Percentiles rank a stretch among this genome's conserved stretches.
phyloP scores from a whole-genome alignment of 2,329 filamentous ascomycete genomes.

The Cercospora citrullina region DNA sequence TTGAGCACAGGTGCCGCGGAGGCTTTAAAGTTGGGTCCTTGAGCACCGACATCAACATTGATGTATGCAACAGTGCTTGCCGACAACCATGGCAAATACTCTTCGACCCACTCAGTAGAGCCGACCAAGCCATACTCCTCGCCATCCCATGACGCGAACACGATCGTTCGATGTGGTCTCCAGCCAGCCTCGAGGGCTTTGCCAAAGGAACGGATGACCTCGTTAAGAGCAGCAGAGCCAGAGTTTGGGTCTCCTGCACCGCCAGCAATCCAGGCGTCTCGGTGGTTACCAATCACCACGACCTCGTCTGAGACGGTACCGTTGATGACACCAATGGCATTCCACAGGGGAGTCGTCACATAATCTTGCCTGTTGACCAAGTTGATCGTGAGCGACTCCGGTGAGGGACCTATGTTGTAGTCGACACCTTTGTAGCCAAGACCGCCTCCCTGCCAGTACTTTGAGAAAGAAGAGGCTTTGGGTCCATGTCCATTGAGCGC shows the following conservation, averaged over 20 bases:
- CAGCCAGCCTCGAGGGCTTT: conserved; percentile 70
- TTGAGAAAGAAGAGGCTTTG: conserved; percentile 69
- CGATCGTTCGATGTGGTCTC: conserved; percentile 85
- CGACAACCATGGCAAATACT: conserved; percentile 78
- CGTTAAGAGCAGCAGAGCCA: conserved; percentile 75
- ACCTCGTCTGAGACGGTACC: conserved; percentile 83
- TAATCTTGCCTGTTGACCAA: conserved; percentile 54
- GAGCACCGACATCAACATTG: conserved; percentile 77
- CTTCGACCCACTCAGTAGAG: conserved; percentile 90
- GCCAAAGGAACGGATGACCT: conserved; percentile 74
- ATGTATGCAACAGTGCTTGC: conserved; percentile 75
- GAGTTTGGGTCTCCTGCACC: conserved; percentile 81
- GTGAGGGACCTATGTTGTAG: conserved; percentile 83
- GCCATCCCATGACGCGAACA: conserved; percentile 72
- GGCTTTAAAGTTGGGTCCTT: conserved; percentile 63
- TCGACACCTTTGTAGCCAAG: conserved; percentile 77
- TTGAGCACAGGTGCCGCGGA: conserved; percentile 75
- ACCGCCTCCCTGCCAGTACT: conserved; percentile 66
- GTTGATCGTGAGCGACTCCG: conserved; percentile 61
- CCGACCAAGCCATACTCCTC: conserved; percentile 83
- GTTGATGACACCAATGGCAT: conserved; percentile 90
- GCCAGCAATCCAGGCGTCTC: conserved; percentile 87
- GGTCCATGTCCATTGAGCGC: conserved; percentile 88
- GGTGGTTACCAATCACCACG: conserved; percentile 86
- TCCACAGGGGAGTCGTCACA: conserved; percentile 55